Percentiles rank a stretch among this genome's conserved stretches.
phyloP scores from a whole-genome alignment of 2,329 filamentous ascomycete genomes.

The Calonectria fujianensis region DNA sequence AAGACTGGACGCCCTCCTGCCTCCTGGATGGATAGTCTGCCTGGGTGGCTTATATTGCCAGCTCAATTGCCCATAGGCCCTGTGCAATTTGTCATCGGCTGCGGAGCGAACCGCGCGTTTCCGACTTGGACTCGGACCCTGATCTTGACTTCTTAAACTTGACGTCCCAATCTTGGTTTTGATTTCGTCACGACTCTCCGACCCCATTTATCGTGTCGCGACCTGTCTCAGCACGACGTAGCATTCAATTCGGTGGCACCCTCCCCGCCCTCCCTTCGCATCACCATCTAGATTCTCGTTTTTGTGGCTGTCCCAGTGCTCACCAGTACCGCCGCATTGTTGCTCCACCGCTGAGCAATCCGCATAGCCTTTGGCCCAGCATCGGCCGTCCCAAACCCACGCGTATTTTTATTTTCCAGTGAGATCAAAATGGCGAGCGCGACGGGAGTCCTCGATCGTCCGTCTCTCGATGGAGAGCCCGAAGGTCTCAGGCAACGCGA shows the following conservation, averaged over 20 bases:
- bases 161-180: not conserved
- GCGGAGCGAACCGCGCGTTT: not conserved
- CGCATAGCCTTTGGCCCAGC: conserved; percentile 20
- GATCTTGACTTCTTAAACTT: not conserved
- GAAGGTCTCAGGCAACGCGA: conserved; percentile 58
- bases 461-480: conserved; percentile 49
- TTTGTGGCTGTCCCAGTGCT: conserved; percentile 2
- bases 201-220: not conserved
- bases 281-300: not conserved
- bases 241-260: not conserved
- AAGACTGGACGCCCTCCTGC: not conserved
- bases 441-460: conserved; percentile 77
- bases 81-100: conserved; percentile 26
- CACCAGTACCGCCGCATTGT: not conserved
- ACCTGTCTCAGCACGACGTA: conserved; percentile 3
- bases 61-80: conserved; percentile 5
- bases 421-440: conserved; percentile 78
- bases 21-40: not conserved
- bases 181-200: not conserved
- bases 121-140: not conserved
- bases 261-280: not conserved
- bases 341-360: not conserved
- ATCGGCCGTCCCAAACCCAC: not conserved
- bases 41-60: not conserved
- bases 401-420: conserved; percentile 3